Base-by-base conservation (phyloP, 2,329 filamentous ascomycete species). In the Aspergillus melleus region DNA sequence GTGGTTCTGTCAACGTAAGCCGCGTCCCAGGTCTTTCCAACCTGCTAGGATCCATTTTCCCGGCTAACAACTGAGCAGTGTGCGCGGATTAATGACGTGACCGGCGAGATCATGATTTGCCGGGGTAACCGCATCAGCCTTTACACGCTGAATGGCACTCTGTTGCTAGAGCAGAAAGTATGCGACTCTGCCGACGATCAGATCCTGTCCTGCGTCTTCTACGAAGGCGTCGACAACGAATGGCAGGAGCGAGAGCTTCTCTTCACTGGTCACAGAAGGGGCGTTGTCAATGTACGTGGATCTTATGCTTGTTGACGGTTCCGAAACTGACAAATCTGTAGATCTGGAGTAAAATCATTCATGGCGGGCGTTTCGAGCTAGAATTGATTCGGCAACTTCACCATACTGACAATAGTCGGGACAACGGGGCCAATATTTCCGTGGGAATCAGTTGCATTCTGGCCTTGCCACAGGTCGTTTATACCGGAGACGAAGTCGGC, bases 401-500 rank as follows among this genome's bases (percentile, higher is more conserved):
- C 71, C 91, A 96, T 72, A 81, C 88, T 44, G 91, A 96, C 70
- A 79, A 81, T 54, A 86, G 83, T 66, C 86, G 85, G 53, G 88
- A 83, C 83, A 79, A 85, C 72, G 77, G 86, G 70, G 67, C 74
- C 39, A 84, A 83, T 63, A 81, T 80, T 59, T 72, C 68, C 46
- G 88, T 89, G 2, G 88, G 89, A 0, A 93, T 98, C 61, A 96
- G 90, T 42, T 96, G 90, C 72, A 90, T 99, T 55, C 83, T 90
- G 58, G 90, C 94, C 2, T 90, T 93, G 84, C 87, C 91, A 55
- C 88, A 89, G 63, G 84, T 89, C 62, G 88, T 98, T 10, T 98
- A 97, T 76, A 96, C 93, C 0, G 95, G 94, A 3, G 95, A 98
- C 78, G 95, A 98, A 64, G 90, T 92, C 64, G 95, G 95, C 30